phyloP scores from a whole-genome alignment of 495 filamentous ascomycete species.

The Lindgomyces ingoldianus region DNA sequence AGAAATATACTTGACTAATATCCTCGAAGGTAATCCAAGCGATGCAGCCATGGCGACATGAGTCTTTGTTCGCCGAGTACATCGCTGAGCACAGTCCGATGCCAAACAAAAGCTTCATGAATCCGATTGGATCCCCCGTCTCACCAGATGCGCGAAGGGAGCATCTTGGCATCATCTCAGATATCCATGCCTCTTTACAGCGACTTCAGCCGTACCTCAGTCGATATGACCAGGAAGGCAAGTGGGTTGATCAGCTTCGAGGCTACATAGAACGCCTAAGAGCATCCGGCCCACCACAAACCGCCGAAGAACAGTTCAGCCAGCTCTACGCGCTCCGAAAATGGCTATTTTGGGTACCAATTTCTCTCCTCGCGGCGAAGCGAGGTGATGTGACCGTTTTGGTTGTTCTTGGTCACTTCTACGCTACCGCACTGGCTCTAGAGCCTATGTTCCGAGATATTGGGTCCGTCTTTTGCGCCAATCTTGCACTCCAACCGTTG shows the following conservation, averaged over 20 bases:
- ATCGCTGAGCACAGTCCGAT: constrained; percentile 72
- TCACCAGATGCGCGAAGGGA: constrained; percentile 60
- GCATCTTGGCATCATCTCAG: constrained; percentile 66
- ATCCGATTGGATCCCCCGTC: constrained; percentile 57
- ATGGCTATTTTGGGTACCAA: constrained; percentile 95
- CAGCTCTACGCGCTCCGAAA: constrained; percentile 79
- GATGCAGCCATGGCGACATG: constrained; percentile 90
- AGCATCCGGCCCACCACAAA: constrained; percentile 69
- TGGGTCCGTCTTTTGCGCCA: constrained; percentile 66
- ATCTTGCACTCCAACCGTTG: constrained; percentile 42
- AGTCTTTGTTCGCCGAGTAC: constrained; percentile 81
- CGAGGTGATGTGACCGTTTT: constrained; percentile 64
- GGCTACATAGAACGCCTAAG: constrained; percentile 79
- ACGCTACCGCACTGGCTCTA: constrained; percentile 79
- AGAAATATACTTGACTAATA: constrained; percentile 42
- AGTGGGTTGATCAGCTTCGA: constrained; percentile 74
- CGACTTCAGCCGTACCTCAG: constrained; percentile 69
- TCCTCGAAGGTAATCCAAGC: constrained; percentile 72
- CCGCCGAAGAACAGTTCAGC: constrained; percentile 80
- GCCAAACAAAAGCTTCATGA: constrained; percentile 57
- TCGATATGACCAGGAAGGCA: constrained; percentile 70
- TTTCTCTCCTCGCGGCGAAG: constrained; percentile 62
- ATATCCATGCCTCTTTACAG: constrained; percentile 67
- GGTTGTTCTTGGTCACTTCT: constrained; percentile 87
- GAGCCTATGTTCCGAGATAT: constrained; percentile 91